Evolutionary conservation across 31 red algal genomes (phyloP).

Genomic region (Odonthalia washingtoniensis): DNA sequence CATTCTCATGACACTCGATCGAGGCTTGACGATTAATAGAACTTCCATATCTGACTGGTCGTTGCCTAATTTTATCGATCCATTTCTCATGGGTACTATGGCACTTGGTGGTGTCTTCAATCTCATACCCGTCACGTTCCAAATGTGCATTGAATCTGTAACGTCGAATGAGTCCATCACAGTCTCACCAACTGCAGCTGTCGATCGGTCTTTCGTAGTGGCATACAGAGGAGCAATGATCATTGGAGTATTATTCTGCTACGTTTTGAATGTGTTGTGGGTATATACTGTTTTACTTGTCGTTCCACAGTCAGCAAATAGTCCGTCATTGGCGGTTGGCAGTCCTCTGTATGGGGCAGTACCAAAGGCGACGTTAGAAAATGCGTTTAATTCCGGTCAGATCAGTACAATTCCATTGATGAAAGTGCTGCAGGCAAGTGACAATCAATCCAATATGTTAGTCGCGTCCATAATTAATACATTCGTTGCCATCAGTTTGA

Average conservation of each 20-base stretch:
- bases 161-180: too few species aligned
- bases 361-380: constrained; percentile 53
- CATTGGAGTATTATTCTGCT: constrained; percentile 75
- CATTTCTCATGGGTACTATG: constrained; percentile 93
- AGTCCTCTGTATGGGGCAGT: background rate
- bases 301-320: constrained; percentile 63
- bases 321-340: background rate
- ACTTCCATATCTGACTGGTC: constrained; percentile 47
- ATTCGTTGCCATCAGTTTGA: constrained; percentile 88
- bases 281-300: constrained; percentile 62
- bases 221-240: constrained; percentile 70
- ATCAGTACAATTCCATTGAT: constrained; percentile 96
- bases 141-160: constrained; percentile 58
- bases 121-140: constrained; percentile 91
- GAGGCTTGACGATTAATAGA: constrained; percentile 49
- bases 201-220: constrained; percentile 52
- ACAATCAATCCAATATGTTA: constrained; percentile 37
- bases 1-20: constrained; percentile 57
- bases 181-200: background rate
- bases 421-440: constrained; percentile 58
- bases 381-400: constrained; percentile 73
- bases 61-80: constrained; percentile 55
- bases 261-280: constrained; percentile 78
- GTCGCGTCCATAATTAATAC: constrained; percentile 82
- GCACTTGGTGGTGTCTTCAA: constrained; percentile 87